These are phyloP conservation scores for Neofusicoccum sp. DNA, from an alignment of 2,329 filamentous ascomycete genomes.

Conservation along the genomic window DNA sequence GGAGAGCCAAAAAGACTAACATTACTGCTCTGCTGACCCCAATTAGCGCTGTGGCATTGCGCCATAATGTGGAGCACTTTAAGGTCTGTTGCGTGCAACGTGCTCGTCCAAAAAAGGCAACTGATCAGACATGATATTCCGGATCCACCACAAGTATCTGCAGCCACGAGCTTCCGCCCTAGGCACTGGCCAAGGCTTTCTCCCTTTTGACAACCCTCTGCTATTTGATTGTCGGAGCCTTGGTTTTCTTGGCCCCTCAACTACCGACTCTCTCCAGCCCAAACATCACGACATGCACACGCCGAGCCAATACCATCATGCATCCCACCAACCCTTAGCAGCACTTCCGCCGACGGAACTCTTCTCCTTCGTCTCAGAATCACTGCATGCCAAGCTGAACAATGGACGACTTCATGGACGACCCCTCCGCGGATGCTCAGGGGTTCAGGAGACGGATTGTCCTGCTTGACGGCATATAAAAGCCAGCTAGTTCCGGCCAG, in stretches of 20 bases:
- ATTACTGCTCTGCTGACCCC: too few species aligned
- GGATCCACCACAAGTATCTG: background rate
- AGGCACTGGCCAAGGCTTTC: background rate
- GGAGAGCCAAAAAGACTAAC: too few species aligned
- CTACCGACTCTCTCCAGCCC: background rate
- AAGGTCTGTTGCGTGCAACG: background rate
- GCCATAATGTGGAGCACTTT: background rate
- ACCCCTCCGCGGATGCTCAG: background rate
- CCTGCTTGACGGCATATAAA: background rate
- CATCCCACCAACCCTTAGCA: background rate
- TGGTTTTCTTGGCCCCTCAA: background rate
- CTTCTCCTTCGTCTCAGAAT: too few species aligned
- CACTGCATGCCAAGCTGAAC: background rate
- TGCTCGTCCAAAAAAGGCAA: conserved; percentile 5
- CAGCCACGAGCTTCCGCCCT: background rate
- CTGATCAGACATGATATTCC: background rate
- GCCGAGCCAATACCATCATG: background rate
- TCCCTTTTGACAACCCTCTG: background rate
- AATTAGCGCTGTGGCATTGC: too few species aligned
- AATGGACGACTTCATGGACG: background rate
- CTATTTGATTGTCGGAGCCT: background rate
- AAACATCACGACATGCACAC: background rate
- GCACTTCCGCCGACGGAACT: background rate
- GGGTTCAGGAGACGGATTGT: background rate
- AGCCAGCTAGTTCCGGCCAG: background rate